Evolutionary conservation across 2,329 filamentous ascomycete genomes (phyloP).

Genomic region (Rutstroemia sp.): DNA sequence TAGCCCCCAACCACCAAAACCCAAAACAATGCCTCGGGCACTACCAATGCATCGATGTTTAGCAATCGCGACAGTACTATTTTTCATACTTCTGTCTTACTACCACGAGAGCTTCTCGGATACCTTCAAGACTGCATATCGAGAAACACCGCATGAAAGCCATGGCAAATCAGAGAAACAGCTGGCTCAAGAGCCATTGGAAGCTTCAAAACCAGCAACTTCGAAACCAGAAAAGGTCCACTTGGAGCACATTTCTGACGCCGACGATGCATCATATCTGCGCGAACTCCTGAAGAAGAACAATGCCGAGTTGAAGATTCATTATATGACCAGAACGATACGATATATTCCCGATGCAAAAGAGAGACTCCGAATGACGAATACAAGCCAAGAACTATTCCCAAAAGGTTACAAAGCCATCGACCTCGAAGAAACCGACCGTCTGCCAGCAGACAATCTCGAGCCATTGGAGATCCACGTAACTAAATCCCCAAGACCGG

Average conservation of each 20-base stretch:
- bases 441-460: conserved; percentile 15
- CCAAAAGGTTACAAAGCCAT: conserved; percentile 21
- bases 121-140: neutral
- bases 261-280: conserved; percentile 19
- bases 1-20: neutral
- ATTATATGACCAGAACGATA: conserved; percentile 25
- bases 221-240: neutral
- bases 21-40: conserved; percentile 3
- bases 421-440: conserved; percentile 9
- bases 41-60: conserved; percentile 4
- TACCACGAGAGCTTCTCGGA: conserved; percentile 5
- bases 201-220: neutral
- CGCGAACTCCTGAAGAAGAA: conserved; percentile 20
- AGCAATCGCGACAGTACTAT: neutral
- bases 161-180: neutral
- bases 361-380: conserved; percentile 20
- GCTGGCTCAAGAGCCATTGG: neutral
- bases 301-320: conserved; percentile 23
- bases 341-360: conserved; percentile 24
- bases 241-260: neutral
- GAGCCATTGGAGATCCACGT: conserved; percentile 22
- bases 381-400: conserved; percentile 23
- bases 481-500: conserved; percentile 35
- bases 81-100: conserved; percentile 3
- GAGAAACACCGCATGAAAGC: neutral